phyloP scores from a whole-genome alignment of 495 filamentous ascomycete genomes.

The Tuber brumale region DNA sequence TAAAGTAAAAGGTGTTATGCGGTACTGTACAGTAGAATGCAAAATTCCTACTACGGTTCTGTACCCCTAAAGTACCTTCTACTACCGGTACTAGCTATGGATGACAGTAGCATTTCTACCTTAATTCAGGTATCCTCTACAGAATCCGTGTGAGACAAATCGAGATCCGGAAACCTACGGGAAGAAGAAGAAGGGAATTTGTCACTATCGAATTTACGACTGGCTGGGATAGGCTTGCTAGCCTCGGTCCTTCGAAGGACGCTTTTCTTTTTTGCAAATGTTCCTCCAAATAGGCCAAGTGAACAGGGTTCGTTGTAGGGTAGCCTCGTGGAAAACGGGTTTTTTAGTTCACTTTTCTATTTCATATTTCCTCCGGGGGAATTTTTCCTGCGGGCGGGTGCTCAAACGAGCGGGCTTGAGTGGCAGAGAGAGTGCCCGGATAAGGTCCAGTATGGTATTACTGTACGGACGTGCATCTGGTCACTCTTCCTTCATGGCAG shows the following conservation, averaged over 20 bases:
- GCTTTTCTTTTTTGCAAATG: neutral
- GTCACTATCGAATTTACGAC: neutral
- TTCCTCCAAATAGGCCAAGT: neutral
- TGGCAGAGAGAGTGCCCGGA: neutral
- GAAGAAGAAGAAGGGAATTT: neutral
- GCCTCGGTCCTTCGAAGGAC: neutral
- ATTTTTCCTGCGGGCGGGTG: neutral
- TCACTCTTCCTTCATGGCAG: neutral
- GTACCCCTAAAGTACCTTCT: neutral
- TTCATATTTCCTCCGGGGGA: neutral
- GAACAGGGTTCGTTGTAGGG: neutral
- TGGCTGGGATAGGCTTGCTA: neutral
- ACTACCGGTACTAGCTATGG: neutral
- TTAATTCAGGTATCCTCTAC: neutral
- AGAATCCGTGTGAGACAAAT: neutral
- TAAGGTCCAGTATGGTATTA: neutral
- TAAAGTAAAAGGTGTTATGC: neutral
- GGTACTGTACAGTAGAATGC: neutral
- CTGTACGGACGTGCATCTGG: neutral
- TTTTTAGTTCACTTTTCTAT: neutral
- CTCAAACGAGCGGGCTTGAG: neutral
- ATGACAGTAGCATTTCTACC: neutral
- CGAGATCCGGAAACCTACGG: neutral
- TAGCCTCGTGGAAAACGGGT: neutral
- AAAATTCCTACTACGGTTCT: no score